Evolutionary conservation across 192 early-diverging fungal species (phyloP).

Genomic region (Entophlyctis luteolus): DNA sequence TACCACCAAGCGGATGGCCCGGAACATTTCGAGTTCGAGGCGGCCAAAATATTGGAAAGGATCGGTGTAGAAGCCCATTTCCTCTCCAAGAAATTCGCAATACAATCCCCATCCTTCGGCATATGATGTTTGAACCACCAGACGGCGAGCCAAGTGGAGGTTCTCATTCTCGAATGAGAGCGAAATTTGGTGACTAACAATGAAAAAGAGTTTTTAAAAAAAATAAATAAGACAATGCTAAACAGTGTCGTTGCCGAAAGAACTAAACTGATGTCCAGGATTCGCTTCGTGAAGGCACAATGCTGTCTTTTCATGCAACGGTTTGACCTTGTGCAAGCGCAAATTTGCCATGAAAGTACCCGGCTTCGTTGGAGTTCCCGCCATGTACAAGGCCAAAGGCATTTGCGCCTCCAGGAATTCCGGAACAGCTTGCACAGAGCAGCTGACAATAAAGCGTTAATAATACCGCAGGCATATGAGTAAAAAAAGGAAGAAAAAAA

Average conservation of each 20-base stretch:
- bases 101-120: slow-evolving; percentile 41
- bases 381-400: slow-evolving; percentile 28
- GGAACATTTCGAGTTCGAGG: slow-evolving; percentile 38
- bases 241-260: too few relatives aligned
- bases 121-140: slow-evolving; percentile 23
- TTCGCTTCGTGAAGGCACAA: slow-evolving; percentile 34
- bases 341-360: slow-evolving; percentile 23
- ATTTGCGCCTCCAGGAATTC: slow-evolving; percentile 7
- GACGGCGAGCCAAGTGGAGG: slow-evolving; percentile 25
- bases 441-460: background rate
- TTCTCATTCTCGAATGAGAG: slow-evolving; percentile 27
- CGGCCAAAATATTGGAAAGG: slow-evolving; percentile 35
- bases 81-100: slow-evolving; percentile 33
- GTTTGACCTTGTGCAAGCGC: slow-evolving; percentile 18
- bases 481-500: background rate
- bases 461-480: too few relatives aligned
- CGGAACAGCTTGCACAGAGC: slow-evolving; percentile 21
- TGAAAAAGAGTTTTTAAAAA: background rate
- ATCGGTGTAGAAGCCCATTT: slow-evolving; percentile 39
- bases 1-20: slow-evolving; percentile 40
- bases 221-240: background rate
- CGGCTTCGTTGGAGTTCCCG: slow-evolving; percentile 23
- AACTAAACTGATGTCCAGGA: slow-evolving; percentile 4
- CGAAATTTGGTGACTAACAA: slow-evolving; percentile 33
- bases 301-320: slow-evolving; percentile 13